Evolutionary conservation across 176 grass and related monocot species (phyloP), one percentile per base, ranked within the genome.

Genomic region (Oryza brachyantha): DNA sequence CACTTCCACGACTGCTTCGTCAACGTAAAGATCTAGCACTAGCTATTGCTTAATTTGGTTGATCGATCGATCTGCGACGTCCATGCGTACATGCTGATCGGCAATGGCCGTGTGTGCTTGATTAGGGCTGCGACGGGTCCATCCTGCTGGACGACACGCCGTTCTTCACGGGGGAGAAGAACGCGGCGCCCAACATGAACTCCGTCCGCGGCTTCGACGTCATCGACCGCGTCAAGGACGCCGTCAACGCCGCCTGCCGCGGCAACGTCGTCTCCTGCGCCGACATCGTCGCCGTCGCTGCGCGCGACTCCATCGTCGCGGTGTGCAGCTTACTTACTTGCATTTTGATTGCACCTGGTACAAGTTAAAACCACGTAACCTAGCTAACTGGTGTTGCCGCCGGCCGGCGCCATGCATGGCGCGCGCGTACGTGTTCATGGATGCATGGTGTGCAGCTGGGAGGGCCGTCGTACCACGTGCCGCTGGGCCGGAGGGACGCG

Each of bases 1-100:
- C 94, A 91, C 82, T 97, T 97, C 77, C 93, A 97, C 76, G 90
- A 97, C 81, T 97, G 90, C 74, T 97, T 93, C 77, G 90, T 89
- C 76, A 86, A 91, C 21, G 90, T 93, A 84, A 35, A 14, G 27
- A 50, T 40, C 38, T 2, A 40, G 1, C 2, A 4, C 1, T 40
- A 40, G 2, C 1, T 40, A 40, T 40, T 40, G 38, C 38, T 40
- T n/a, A n/a, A n/a, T n/a, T n/a, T 45, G 1, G 5, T 76, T 43
- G 1, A 42, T 76, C 14, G 8, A 13, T 62, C 26, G 74, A 76
- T 41, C 57, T 5, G 13, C n/a, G n/a, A n/a, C n/a, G n/a, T 58
- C 8, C 0, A 25, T 12, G 58, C 5, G n/a, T 54, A 0, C 31
- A 4, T 46, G 0, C 25, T 28, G 58, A 27, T 61, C 58, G 58